Evolutionary conservation across 768 basidiomycete genomes (phyloP), one percentile per base, ranked within the genome.

Genomic region (Omphalotus guepiniiformis): DNA sequence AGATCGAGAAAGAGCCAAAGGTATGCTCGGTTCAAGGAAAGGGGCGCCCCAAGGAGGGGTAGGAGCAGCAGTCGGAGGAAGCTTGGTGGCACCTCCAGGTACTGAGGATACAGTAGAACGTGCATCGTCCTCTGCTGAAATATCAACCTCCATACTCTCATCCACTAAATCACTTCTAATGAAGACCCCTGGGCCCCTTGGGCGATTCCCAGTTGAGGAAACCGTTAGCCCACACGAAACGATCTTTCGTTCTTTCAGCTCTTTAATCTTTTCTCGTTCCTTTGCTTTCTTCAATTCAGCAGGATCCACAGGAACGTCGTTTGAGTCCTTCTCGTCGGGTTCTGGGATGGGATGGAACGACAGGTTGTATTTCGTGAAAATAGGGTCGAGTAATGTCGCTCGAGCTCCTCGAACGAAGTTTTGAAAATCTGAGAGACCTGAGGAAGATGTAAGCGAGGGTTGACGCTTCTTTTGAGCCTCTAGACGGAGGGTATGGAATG

Each of bases 111-210:
- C n/a, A 16, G 34, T 40, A 9, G 16, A 29, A 28, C 19, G 26
- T 12, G 46, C 55, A 52, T 63, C 57, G 37, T 63, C 69, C 28
- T 67, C 70, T 21, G 66, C 51, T 4, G 66, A 71, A 26, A 83
- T 71, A 51, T 85, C 81, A 9, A 84, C 80, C 32, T 82, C 78
- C 39, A 65, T 70, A 47, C 73, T 82, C 58, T 84, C 82, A 48
- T 85, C 82, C 23, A 74, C 79, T 2, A 74, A 58, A 53, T 85
- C 82, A 23, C 69, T 65, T 12, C 80, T 72, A 29, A 82, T 69
- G 51, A 75, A 79, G 22, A 83, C 77, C 1, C 72, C 77, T 16
- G 64, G 55, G 3, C 46, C 27, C 54, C 63, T 38, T 53, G 57
- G 39, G 53, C 63, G 51, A 18, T 32, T 35, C 7, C 48, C 49